Percentiles rank a stretch among this genome's conserved stretches.
These are phyloP conservation scores for Fragosphaeria purpurea DNA, from an alignment of 2,329 filamentous ascomycete genomes.

Conservation along the genomic window DNA sequence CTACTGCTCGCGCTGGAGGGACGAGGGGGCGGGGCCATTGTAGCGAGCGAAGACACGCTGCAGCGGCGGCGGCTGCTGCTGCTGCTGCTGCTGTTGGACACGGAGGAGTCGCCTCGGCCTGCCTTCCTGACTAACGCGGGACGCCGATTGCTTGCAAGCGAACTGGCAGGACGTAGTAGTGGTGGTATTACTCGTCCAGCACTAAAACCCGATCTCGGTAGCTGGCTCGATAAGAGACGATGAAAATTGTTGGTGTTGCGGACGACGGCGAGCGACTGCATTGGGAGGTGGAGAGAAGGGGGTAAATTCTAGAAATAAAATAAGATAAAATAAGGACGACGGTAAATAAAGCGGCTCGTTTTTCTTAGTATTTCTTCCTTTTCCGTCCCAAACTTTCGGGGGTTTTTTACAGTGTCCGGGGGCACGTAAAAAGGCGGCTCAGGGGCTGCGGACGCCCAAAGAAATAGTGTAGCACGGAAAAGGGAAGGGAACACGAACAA, in stretches of 20 bases:
- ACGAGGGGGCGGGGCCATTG: constrained; percentile 8
- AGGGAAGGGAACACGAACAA: no score
- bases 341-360: no score
- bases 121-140: constrained; percentile 11
- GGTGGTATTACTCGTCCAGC: background rate
- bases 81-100: background rate
- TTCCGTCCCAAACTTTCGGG: no score
- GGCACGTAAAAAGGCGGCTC: no score
- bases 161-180: background rate
- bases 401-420: no score
- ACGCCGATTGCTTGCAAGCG: constrained; percentile 2
- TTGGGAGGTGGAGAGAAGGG: background rate
- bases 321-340: no score
- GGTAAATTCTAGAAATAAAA: background rate
- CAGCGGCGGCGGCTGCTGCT: background rate
- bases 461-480: no score
- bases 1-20: background rate
- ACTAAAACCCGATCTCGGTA: constrained; percentile 6
- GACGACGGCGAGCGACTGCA: constrained; percentile 3
- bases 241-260: background rate
- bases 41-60: no score
- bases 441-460: no score
- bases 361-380: no score
- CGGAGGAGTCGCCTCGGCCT: background rate
- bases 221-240: background rate